Evolutionary conservation across 208 protist genomes (phyloP), one percentile per base, ranked within the genome.

Genomic region (Trypanosoma cruzi): DNA sequence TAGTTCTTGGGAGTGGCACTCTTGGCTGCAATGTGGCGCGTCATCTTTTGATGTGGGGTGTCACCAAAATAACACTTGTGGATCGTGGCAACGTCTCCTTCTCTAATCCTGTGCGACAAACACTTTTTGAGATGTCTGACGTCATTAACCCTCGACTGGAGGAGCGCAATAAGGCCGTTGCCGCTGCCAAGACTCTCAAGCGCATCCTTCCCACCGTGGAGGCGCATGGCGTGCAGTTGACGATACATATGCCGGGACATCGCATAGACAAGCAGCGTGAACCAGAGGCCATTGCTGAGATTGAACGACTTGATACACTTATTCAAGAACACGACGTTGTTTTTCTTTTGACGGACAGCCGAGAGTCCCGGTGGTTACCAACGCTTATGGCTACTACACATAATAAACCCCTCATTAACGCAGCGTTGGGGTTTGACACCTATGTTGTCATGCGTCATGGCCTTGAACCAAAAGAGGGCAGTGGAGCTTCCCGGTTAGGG

Each of bases 381-480:
- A 98, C 98, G 5, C 40, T 99, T 3, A 69, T 99, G 16, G 82
- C 81, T 28, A 70, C 85, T 7, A 67, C 73, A 0, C 32, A 95
- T 31, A 74, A 87, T 32, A 99, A 98, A 66, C 81, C 97, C 20
- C 73, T 92, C n/a, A 85, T 99, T 37, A 99, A 99, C 65, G 74
- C 93, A 14, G 99, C 99, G 4, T 73, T 99, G 0, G 98, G 98
- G 37, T 99, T 99, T 80, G 98, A 99, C 65, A 89, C 87, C 5
- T 99, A 97, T 77, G 73, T 99, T 0, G 98, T 99, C 1, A 99
- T 99, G 89, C 82, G 99, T n/a, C 98, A 99, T 76, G 98, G 98
- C 29, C 44, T 96, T 0, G 64, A 69, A 24, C 20, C 40, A 36
- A 42, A 16, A 46, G 37, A 55, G 32, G 52, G 64, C 10, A 65